Percentiles rank a stretch among this genome's conserved stretches.
Evolutionary conservation across 371 early-diverging fungal genomes (phyloP).

Genomic region (Mucor mucedo): DNA sequence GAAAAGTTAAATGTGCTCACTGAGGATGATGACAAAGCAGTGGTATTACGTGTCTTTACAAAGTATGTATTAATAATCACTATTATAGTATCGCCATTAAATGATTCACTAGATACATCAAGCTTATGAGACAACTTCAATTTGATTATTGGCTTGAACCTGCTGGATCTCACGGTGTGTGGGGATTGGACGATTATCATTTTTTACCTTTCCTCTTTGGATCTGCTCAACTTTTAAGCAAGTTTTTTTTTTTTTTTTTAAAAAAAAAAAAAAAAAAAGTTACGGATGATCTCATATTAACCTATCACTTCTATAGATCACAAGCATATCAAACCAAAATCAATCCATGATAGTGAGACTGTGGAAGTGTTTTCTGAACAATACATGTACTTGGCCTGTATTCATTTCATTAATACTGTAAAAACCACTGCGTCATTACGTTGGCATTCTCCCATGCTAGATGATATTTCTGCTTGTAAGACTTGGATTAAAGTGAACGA

Average conservation of each 20-base stretch:
- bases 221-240: conserved; percentile 83
- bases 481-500: conserved; percentile 93
- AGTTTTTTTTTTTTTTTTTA: conserved; percentile 8
- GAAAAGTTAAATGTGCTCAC: conserved; percentile 73
- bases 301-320: conserved; percentile 47
- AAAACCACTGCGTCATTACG: conserved; percentile 65
- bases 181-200: conserved; percentile 99
- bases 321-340: conserved; percentile 85
- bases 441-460: conserved; percentile 96
- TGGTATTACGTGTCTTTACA: conserved; percentile 86
- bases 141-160: conserved; percentile 97
- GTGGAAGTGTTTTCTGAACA: conserved; percentile 82
- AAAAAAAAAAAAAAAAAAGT: background rate
- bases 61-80: conserved; percentile 36
- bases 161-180: conserved; percentile 99
- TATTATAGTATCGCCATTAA: background rate
- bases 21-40: conserved; percentile 68
- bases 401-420: conserved; percentile 84
- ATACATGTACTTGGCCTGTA: conserved; percentile 94
- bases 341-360: conserved; percentile 84
- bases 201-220: conserved; percentile 98
- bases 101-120: conserved; percentile 73
- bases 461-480: conserved; percentile 93
- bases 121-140: conserved; percentile 88
- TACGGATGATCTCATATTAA: background rate